Conservation (phyloP, 75 land plant species). For the Picea sitchensis region DNA sequence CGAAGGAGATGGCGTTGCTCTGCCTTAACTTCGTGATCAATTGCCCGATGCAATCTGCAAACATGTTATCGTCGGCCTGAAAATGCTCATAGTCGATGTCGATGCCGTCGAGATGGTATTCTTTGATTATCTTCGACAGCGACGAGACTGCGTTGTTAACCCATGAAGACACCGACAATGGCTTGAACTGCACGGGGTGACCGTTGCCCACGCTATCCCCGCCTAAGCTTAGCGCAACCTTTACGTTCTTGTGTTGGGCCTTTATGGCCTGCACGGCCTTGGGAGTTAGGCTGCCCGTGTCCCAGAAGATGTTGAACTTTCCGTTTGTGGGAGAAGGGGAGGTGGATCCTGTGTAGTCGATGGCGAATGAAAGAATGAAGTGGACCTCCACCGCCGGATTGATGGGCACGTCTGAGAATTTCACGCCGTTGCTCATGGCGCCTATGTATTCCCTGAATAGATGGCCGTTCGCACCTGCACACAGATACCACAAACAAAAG, state of each 20-base stretch:
- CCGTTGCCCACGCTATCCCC: constrained; percentile 23
- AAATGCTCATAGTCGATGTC: constrained; percentile 28
- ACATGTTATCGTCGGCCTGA: not conserved
- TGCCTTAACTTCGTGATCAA: constrained; percentile 15
- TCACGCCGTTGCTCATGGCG: constrained; percentile 14
- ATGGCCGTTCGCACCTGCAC: not conserved
- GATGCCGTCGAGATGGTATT: constrained; percentile 22
- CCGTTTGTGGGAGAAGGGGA: constrained; percentile 25
- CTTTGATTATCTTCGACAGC: constrained; percentile 18
- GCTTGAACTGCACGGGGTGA: constrained; percentile 4
- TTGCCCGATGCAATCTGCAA: constrained; percentile 20
- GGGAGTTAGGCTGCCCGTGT: constrained; percentile 19
- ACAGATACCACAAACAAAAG: not conserved
- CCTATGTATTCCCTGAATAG: constrained; percentile 33
- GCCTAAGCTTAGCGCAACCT: constrained; percentile 31
- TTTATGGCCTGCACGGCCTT: constrained; percentile 26
- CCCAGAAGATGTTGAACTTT: constrained; percentile 27
- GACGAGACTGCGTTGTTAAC: constrained; percentile 32
- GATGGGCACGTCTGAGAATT: constrained; percentile 23
- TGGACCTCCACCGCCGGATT: constrained; percentile 15
- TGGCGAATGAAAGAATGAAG: constrained; percentile 32
- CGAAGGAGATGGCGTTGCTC: constrained; percentile 14
- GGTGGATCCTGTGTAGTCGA: constrained; percentile 21
- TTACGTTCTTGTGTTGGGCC: constrained; percentile 23
- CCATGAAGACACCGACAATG: constrained; percentile 13